Evolutionary conservation across 176 grass and related monocot species (phyloP).

Genomic region (Carex myosuroides): DNA sequence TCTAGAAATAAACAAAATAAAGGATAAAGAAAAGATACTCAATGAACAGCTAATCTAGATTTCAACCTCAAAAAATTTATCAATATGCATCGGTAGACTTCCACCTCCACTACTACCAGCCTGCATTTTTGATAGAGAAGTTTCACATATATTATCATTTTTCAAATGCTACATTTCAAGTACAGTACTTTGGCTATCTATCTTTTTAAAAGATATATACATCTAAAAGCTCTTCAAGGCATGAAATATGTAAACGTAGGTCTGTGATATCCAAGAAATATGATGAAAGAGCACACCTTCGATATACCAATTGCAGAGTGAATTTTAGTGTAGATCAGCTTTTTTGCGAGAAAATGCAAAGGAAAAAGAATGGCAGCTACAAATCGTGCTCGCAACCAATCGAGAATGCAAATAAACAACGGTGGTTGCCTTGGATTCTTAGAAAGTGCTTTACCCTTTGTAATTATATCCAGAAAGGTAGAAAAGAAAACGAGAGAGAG

Average conservation of each 20-base stretch:
- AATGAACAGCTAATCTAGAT: conserved; percentile 10
- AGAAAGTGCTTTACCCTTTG: conserved; percentile 64
- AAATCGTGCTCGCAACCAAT: conserved; percentile 64
- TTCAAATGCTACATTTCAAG: background rate
- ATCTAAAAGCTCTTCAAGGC: no score
- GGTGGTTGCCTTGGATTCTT: conserved; percentile 41
- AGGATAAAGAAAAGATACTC: background rate
- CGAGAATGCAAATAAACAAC: conserved; percentile 33
- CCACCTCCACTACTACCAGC: conserved; percentile 91
- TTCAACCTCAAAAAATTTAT: conserved; percentile 94
- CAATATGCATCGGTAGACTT: conserved; percentile 76
- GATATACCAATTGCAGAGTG: conserved; percentile 79
- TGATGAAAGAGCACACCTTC: conserved; percentile 48
- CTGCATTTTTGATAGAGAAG: conserved; percentile 55
- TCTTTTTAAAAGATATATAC: background rate
- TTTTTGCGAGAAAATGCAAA: conserved; percentile 81
- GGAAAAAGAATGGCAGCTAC: conserved; percentile 59
- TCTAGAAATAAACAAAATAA: conserved; percentile 11
- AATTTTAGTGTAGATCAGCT: conserved; percentile 80
- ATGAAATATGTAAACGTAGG: conserved; percentile 3
- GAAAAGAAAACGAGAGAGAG: background rate
- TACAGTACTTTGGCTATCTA: background rate
- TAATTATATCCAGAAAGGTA: background rate
- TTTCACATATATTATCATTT: conserved; percentile 25
- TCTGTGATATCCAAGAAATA: background rate